Evolutionary conservation across 139 green algal species (phyloP).

Genomic region (Closterium sp.): DNA sequence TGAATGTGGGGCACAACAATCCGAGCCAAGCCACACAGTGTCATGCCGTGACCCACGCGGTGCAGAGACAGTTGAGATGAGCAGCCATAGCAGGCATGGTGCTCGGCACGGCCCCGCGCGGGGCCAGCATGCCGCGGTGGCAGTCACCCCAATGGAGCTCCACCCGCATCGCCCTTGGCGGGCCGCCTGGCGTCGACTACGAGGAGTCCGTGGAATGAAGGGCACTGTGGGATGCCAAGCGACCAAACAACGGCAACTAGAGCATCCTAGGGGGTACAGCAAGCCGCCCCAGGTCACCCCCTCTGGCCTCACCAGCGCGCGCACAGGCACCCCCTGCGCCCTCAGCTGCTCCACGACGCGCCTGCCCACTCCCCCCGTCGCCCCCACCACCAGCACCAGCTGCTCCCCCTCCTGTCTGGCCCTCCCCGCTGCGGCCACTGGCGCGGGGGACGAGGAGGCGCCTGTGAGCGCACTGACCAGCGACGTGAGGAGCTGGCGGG

Average conservation of each 20-base stretch:
- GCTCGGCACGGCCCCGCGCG: too few species aligned
- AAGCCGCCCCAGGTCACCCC: neutral
- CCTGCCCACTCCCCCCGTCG: slow-evolving; percentile 79
- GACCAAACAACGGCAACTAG: neutral
- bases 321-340: slow-evolving; percentile 60
- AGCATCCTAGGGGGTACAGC: neutral
- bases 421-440: neutral
- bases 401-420: slow-evolving; percentile 15
- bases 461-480: slow-evolving; percentile 11
- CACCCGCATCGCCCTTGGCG: too few species aligned
- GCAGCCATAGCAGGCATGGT: too few species aligned
- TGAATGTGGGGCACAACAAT: too few species aligned
- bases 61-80: too few species aligned
- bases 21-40: too few species aligned
- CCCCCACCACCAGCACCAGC: slow-evolving; percentile 70
- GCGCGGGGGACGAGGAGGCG: neutral
- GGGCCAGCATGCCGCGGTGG: too few species aligned
- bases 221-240: too few species aligned
- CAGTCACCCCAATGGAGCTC: too few species aligned
- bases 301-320: slow-evolving; percentile 66
- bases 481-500: slow-evolving; percentile 5
- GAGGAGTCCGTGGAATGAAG: too few species aligned
- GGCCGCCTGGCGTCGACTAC: too few species aligned
- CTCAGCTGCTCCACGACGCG: slow-evolving; percentile 76
- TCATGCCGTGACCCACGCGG: too few species aligned